A percentile compares a stretch with the other conserved stretches of the same genome.
Conservation (phyloP, 768 basidiomycete genomes). For the Trametes punicea region DNA sequence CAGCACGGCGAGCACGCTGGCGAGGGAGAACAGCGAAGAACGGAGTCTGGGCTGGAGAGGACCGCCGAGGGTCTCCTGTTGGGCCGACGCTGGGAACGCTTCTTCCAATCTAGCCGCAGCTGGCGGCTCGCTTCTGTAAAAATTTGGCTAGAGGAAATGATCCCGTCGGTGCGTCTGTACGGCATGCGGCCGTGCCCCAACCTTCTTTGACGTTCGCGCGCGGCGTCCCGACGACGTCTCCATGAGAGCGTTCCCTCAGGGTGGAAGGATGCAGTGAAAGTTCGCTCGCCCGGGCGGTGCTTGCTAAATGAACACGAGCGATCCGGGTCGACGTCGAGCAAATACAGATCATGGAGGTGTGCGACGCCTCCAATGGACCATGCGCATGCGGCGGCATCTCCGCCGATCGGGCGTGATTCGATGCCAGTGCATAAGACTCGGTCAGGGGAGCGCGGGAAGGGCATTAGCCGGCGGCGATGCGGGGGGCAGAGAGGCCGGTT, state of each 20-base stretch:
- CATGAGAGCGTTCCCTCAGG: background rate
- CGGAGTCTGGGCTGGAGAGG: background rate
- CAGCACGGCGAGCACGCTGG: too few species aligned
- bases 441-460: background rate
- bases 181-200: background rate
- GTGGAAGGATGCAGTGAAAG: background rate
- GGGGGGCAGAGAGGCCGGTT: background rate
- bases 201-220: background rate
- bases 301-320: background rate
- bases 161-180: background rate
- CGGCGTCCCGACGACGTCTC: background rate
- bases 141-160: slow-evolving; percentile 2
- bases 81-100: slow-evolving; percentile 3
- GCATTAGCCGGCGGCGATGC: background rate
- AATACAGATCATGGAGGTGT: background rate
- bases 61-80: background rate
- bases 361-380: background rate
- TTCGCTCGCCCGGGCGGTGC: background rate
- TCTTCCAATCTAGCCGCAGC: slow-evolving; percentile 10
- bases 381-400: background rate
- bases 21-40: background rate
- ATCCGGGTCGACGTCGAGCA: background rate
- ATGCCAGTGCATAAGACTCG: background rate
- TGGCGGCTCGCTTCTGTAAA: slow-evolving; percentile 6
- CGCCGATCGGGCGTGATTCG: slow-evolving; percentile 9